Conservation (phyloP, 73 alveolate genomes). For the Uronychia binucleata region DNA sequence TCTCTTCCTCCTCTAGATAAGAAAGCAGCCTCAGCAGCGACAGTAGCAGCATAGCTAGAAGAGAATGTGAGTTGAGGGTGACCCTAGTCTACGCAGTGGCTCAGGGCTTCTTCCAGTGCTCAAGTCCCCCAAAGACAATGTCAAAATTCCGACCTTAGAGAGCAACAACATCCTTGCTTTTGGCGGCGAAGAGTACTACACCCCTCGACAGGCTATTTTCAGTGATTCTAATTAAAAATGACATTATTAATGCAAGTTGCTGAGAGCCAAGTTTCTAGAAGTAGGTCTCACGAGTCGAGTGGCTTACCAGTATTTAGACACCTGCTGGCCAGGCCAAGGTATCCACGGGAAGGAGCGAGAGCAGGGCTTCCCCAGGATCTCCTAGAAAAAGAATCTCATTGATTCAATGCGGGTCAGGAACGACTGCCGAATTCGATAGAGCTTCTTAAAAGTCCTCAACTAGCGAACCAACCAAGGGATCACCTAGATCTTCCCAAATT, state of each 20-base stretch:
- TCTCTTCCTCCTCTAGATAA: no score
- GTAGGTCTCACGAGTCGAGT: no score
- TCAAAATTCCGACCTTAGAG: neutral
- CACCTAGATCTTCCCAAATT: neutral
- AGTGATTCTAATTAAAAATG: neutral
- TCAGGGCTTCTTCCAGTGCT: no score
- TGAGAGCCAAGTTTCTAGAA: no score
- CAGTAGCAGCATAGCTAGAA: no score
- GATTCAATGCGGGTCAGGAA: neutral
- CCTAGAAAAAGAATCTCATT: neutral
- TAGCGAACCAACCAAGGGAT: neutral
- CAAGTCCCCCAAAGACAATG: neutral
- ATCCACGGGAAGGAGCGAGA: neutral
- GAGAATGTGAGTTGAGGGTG: no score
- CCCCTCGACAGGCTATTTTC: neutral
- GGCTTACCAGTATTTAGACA: neutral
- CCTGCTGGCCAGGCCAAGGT: neutral
- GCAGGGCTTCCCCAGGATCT: neutral
- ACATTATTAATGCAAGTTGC: neutral
- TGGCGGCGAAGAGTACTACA: neutral
- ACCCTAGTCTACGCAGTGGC: no score
- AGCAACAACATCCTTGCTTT: neutral
- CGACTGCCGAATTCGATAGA: neutral
- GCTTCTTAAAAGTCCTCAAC: neutral
- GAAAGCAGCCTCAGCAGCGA: no score